These are phyloP conservation scores for Leavenworthia alabamica DNA, from an alignment of 345 rosid genomes.

Conservation along the genomic window DNA sequence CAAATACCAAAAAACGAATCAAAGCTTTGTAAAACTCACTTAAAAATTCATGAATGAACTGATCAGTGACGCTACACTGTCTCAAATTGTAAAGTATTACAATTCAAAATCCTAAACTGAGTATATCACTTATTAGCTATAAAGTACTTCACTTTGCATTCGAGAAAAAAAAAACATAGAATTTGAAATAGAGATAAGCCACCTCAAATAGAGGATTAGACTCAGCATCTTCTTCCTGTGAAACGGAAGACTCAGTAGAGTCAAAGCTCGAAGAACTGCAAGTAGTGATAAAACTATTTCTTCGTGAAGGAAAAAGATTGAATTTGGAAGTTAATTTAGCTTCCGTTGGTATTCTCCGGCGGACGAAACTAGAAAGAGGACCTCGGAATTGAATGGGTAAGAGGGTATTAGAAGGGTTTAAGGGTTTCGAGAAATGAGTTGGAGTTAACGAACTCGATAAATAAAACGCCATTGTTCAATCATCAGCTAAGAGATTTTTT, in stretches of 20 bases:
- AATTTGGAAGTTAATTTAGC: slow-evolving; percentile 14
- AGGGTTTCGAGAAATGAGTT: slow-evolving; percentile 29
- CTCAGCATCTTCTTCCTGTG: slow-evolving; percentile 41
- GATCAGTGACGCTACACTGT: background rate
- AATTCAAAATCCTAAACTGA: background rate
- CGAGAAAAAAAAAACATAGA: background rate
- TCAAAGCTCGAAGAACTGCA: slow-evolving; percentile 33
- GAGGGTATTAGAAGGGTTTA: slow-evolving; percentile 30
- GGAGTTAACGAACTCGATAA: slow-evolving; percentile 35
- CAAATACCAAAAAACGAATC: background rate
- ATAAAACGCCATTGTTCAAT: slow-evolving; percentile 40
- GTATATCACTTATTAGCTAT: background rate
- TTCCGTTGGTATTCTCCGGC: slow-evolving; percentile 18
- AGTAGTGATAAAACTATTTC: slow-evolving; percentile 23
- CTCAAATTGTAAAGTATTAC: background rate
- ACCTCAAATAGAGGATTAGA: slow-evolving; percentile 59
- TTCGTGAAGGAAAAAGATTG: background rate
- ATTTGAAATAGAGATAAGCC: slow-evolving; percentile 29
- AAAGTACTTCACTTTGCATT: background rate
- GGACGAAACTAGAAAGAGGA: slow-evolving; percentile 17
- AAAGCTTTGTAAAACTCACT: background rate
- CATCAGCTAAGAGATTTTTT: slow-evolving; percentile 5
- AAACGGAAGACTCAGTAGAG: slow-evolving; percentile 24
- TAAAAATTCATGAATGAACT: background rate
- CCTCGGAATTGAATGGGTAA: slow-evolving; percentile 15